Percentiles rank a stretch among this genome's conserved stretches.
Conservation (phyloP, 768 basidiomycete genomes). For the Mycena galopus region DNA sequence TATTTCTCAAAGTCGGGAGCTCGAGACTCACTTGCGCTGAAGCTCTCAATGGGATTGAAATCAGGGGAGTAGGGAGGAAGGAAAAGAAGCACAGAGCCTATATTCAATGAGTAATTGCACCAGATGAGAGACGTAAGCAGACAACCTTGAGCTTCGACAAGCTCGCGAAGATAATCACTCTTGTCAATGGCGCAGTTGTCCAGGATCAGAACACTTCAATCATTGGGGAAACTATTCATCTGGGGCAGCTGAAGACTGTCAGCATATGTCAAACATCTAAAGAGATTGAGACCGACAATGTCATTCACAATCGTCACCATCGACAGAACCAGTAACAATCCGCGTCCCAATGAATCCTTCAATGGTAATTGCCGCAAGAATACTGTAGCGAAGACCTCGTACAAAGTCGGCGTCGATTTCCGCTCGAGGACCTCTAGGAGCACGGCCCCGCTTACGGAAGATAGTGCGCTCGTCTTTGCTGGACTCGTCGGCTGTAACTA, state of each 20-base stretch:
- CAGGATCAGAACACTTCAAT: conserved; percentile 36
- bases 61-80: conserved; percentile 53
- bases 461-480: conserved; percentile 14
- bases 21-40: conserved; percentile 38
- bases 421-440: neutral
- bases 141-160: conserved; percentile 29
- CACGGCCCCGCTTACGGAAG: conserved; percentile 14
- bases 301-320: conserved; percentile 30
- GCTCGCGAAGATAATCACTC: conserved; percentile 17
- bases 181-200: conserved; percentile 39
- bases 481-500: conserved; percentile 10
- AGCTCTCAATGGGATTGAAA: conserved; percentile 52
- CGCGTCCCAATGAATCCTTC: conserved; percentile 22
- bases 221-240: conserved; percentile 33
- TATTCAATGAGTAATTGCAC: neutral
- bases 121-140: neutral
- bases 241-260: conserved; percentile 13
- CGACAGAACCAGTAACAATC: conserved; percentile 17
- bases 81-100: conserved; percentile 43
- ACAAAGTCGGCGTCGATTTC: conserved; percentile 33
- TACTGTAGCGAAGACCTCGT: conserved; percentile 26
- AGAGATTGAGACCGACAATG: neutral
- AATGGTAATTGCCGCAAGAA: conserved; percentile 29
- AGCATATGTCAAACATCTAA: neutral
- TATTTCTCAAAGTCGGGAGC: too few species aligned